A percentile compares a stretch with the other conserved stretches of the same genome.
Evolutionary conservation across 176 grass and related monocot genomes (phyloP).

Genomic region (Musa itinerans): DNA sequence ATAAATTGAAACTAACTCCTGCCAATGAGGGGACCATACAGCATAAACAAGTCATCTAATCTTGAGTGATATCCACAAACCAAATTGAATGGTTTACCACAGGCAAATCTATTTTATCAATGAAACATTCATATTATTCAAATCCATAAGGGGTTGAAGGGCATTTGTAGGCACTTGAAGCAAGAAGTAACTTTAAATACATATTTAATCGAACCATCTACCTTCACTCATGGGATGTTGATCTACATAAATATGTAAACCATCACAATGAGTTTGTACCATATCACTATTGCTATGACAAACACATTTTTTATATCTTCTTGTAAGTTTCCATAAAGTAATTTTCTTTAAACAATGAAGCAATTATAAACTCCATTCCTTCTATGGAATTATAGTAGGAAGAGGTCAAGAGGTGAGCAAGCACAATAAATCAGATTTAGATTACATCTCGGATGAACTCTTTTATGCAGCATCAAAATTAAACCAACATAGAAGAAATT

Average conservation of each 20-base stretch:
- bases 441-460: neutral
- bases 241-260: no score
- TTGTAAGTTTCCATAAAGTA: neutral
- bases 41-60: neutral
- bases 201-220: no score
- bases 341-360: neutral
- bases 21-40: constrained; percentile 8
- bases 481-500: neutral
- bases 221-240: no score
- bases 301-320: no score
- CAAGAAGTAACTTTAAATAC: no score
- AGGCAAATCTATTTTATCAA: no score
- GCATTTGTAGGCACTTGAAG: no score
- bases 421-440: neutral
- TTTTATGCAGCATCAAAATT: neutral
- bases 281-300: no score
- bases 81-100: neutral
- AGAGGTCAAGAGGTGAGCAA: neutral
- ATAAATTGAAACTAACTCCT: constrained; percentile 75
- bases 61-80: neutral
- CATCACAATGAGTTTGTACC: no score
- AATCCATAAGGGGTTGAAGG: no score
- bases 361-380: neutral
- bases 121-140: no score
- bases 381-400: neutral